These are phyloP conservation scores for Monosporozyma aerobia DNA, from an alignment of 805 yeast genomes.

Conservation along the genomic window DNA sequence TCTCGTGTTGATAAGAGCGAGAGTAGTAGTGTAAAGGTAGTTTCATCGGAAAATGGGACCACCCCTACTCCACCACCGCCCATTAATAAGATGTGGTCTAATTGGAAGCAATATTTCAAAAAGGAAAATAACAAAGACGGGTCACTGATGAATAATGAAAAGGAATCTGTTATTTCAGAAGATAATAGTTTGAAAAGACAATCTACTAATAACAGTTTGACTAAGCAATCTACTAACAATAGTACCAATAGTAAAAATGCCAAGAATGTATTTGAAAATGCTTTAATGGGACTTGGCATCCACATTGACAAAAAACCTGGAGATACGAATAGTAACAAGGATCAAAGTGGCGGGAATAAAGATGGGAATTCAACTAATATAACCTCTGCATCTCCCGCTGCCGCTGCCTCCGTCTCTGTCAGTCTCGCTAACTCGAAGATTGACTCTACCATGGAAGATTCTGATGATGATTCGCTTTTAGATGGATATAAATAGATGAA, in stretches of 20 bases:
- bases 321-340: neutral
- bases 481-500: neutral
- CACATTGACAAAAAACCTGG: slow-evolving; percentile 3
- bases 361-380: neutral
- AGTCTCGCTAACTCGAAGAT: neutral
- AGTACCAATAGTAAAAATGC: slow-evolving; percentile 5
- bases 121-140: slow-evolving; percentile 8
- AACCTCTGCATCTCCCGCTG: too few species aligned
- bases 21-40: neutral
- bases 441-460: neutral
- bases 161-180: neutral
- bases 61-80: neutral
- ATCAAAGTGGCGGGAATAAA: neutral
- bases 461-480: neutral
- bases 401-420: neutral
- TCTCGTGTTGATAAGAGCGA: neutral
- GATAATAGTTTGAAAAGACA: neutral
- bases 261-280: slow-evolving; percentile 15
- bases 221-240: neutral
- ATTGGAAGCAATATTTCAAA: slow-evolving; percentile 24
- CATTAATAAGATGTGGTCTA: slow-evolving; percentile 14
- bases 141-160: neutral
- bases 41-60: neutral
- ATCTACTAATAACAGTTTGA: slow-evolving; percentile 1
- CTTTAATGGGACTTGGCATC: slow-evolving; percentile 20